Evolutionary conservation across 2,329 filamentous ascomycete genomes (phyloP).

Genomic region (Alternaria atra): DNA sequence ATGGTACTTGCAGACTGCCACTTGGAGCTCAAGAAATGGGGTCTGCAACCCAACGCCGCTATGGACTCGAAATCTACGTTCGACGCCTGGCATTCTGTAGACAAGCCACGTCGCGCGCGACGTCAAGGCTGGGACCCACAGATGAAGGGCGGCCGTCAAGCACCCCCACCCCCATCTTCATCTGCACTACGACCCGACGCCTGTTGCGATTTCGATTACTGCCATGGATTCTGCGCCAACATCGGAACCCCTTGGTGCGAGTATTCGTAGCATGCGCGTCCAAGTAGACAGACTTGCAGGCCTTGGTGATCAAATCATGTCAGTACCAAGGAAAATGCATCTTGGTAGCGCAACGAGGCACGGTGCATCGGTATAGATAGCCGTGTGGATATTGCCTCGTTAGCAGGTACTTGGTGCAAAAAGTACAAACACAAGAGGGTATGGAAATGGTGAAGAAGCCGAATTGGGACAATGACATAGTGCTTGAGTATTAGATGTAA

Average conservation of each 20-base stretch:
- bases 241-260: neutral
- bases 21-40: neutral
- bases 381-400: neutral
- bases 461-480: neutral
- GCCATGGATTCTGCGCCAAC: neutral
- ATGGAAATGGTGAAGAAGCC: neutral
- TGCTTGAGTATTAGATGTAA: neutral
- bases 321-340: neutral
- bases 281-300: neutral
- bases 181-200: neutral
- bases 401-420: neutral
- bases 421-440: neutral
- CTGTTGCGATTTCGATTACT: conserved; percentile 1
- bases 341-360: neutral
- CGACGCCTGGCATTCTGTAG: neutral
- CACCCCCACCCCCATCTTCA: neutral
- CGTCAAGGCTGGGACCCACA: neutral
- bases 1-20: neutral
- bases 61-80: neutral
- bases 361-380: neutral
- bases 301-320: neutral
- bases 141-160: neutral
- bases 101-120: neutral
- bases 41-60: neutral
- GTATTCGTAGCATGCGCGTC: neutral